phyloP scores from a whole-genome alignment of 2,329 filamentous ascomycete genomes.

The Phyllosticta paracitricarpa region DNA sequence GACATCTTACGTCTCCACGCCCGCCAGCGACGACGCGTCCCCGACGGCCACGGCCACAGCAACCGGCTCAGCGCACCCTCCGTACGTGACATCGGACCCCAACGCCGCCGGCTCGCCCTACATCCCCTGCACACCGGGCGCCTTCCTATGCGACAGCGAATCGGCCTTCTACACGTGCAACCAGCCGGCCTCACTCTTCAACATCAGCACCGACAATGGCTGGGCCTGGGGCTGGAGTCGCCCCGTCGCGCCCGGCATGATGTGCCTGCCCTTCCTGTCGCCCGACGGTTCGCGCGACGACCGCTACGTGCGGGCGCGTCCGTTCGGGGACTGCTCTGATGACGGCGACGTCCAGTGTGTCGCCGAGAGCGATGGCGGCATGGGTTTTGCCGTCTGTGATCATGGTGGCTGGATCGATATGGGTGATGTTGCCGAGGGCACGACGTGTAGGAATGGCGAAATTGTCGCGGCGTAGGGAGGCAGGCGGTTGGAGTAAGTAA shows the following conservation, averaged over 20 bases:
- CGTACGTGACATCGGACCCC: conserved; percentile 19
- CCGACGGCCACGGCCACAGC: conserved; percentile 2
- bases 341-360: conserved; percentile 15
- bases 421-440: conserved; percentile 10
- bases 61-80: conserved; percentile 10
- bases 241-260: conserved; percentile 26
- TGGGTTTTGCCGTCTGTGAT: conserved; percentile 5
- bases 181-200: conserved; percentile 9
- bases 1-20: not conserved
- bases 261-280: conserved; percentile 22
- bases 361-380: not conserved
- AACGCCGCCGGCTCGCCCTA: conserved; percentile 14
- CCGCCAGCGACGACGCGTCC: too few relatives aligned
- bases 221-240: conserved; percentile 25
- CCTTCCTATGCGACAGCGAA: conserved; percentile 29
- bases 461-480: conserved; percentile 3
- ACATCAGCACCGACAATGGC: conserved; percentile 2
- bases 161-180: conserved; percentile 28
- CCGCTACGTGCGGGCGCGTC: conserved; percentile 18
- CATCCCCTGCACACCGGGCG: conserved; percentile 29
- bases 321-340: conserved; percentile 19
- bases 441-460: conserved; percentile 2
- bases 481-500: not conserved
- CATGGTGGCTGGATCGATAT: conserved; percentile 10
- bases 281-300: conserved; percentile 23